Conservation (phyloP, 768 basidiomycete species). For the Termitomyces sp. region DNA sequence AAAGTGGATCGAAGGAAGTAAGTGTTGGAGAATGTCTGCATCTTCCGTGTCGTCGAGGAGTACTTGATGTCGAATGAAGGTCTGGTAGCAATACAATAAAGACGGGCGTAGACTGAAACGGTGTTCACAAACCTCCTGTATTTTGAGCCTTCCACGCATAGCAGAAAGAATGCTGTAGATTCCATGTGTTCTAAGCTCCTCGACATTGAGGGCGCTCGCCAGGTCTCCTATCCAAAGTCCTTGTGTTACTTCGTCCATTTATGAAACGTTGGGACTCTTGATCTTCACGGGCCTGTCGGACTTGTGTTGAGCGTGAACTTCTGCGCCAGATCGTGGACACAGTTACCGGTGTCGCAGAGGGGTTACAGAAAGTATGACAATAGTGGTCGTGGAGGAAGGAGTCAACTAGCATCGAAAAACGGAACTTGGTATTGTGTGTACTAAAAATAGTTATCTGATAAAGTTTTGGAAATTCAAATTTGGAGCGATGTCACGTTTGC, state of each 20-base stretch:
- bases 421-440: not conserved
- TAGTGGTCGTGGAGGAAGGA: not conserved
- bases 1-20: slow-evolving; percentile 77
- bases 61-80: slow-evolving; percentile 76
- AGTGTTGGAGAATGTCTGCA: slow-evolving; percentile 73
- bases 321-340: too few species aligned
- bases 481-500: not conserved
- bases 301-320: not conserved
- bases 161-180: slow-evolving; percentile 73
- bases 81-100: slow-evolving; percentile 35
- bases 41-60: slow-evolving; percentile 72
- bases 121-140: slow-evolving; percentile 50
- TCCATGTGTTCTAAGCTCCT: slow-evolving; percentile 58
- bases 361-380: not conserved
- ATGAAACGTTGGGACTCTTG: not conserved
- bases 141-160: slow-evolving; percentile 63
- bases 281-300: not conserved
- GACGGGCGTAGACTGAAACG: not conserved
- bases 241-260: slow-evolving; percentile 74
- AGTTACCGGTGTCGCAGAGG: too few species aligned
- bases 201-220: slow-evolving; percentile 58
- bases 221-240: slow-evolving; percentile 86
- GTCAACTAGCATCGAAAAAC: not conserved
- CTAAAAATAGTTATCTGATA: not conserved
- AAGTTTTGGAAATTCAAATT: not conserved